phyloP scores from a whole-genome alignment of 768 basidiomycete genomes.

The Leccinum rimulosum region DNA sequence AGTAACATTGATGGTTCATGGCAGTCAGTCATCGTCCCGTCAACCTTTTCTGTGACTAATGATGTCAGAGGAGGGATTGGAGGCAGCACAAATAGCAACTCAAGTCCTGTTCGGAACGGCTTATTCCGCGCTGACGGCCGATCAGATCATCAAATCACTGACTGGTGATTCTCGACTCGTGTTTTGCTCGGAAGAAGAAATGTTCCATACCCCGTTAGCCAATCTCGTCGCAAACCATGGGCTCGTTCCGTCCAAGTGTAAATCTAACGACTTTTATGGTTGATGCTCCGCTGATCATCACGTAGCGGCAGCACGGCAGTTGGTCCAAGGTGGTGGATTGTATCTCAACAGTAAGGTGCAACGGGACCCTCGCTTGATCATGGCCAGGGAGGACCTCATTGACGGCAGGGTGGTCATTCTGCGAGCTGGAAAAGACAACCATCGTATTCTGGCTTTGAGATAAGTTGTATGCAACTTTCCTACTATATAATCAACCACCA shows the following conservation, averaged over 20 bases:
- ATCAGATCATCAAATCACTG: constrained; percentile 61
- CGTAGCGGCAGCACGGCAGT: constrained; percentile 61
- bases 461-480: constrained; percentile 5
- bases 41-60: constrained; percentile 1
- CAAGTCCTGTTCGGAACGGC: constrained; percentile 42
- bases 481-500: constrained; percentile 32
- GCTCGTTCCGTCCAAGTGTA: constrained; percentile 64
- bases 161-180: constrained; percentile 63
- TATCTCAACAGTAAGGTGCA: constrained; percentile 68
- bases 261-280: constrained; percentile 23
- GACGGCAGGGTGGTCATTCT: constrained; percentile 61
- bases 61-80: constrained; percentile 37
- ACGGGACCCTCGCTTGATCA: constrained; percentile 43
- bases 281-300: constrained; percentile 6
- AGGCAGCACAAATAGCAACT: constrained; percentile 44
- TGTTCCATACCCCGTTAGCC: constrained; percentile 51
- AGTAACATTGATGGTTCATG: constrained; percentile 59
- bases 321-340: constrained; percentile 64
- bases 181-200: constrained; percentile 46
- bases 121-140: constrained; percentile 44
- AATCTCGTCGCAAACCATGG: constrained; percentile 61
- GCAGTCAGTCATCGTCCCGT: constrained; percentile 36
- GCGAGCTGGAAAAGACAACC: constrained; percentile 72
- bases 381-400: constrained; percentile 50
- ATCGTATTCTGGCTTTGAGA: constrained; percentile 50